Base-by-base conservation (phyloP, 2,329 filamentous ascomycete genomes). In the Calonectria ilicicola region DNA sequence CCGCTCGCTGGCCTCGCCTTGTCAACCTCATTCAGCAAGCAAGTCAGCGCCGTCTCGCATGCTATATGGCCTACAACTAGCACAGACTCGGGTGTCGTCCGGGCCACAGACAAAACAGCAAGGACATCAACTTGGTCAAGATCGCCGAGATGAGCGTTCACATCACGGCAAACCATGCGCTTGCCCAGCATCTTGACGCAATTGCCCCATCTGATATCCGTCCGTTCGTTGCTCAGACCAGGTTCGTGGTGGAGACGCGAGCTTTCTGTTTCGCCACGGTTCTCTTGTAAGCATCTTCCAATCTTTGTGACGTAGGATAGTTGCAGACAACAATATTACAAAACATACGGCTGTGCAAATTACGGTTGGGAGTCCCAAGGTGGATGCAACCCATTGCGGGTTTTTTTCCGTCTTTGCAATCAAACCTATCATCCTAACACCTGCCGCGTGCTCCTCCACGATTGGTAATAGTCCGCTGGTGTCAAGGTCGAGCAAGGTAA, bases 261-360 rank as follows among this genome's bases (percentile, higher is more conserved):
- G 14, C 44, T 42, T 66, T 35, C 63, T 46, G 63, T 60, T 62
- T 70, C 51, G 63, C 63, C 63, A 64, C 69, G 65, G 69, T 70
- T 67, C 67, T 76, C 74, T 49, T 53, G 49, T 15, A 60, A 63
- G 53, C 65, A 74, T 75, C 75, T 58, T 32, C 75, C 38, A 49
- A 60, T 71, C 46, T 58, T 26, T 77, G 73, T 79, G 77, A 79
- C 74, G 77, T 79, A 70, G 75, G 63, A 71, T 78, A 70, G 73
- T 67, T 67, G 74, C 71, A 69, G 53, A 21, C 15, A 63, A 44
- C 67, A 58, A 62, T 69, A 65, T 67, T 10, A 9, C 58, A 46
- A 14, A 32, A 19, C 19, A 66, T 32, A 17, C 29, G 38, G 26
- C 38, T 53, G 40, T 46, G 19, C 26, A 42, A 19, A 19, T 44